Percentiles rank a stretch among this genome's conserved stretches.
Conservation (phyloP, 2,329 filamentous ascomycete genomes). For the Aureobasidium sp. region DNA sequence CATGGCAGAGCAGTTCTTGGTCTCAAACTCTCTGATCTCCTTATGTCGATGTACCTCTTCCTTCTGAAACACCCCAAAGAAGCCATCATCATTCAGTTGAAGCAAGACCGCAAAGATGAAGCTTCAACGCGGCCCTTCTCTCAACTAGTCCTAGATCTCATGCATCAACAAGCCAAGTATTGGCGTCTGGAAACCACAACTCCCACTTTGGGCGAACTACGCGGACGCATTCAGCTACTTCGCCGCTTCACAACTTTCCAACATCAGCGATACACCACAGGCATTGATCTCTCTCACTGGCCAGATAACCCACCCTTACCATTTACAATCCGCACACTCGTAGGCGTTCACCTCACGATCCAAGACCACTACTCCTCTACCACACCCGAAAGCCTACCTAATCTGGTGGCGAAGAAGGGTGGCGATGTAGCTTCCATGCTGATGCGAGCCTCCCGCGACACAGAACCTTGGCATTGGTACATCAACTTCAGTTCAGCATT, state of each 20-base stretch:
- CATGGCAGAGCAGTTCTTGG: slow-evolving; percentile 25
- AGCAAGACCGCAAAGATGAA: slow-evolving; percentile 25
- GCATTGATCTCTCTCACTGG: slow-evolving; percentile 27
- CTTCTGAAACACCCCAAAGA: slow-evolving; percentile 23
- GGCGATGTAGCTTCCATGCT: slow-evolving; percentile 32
- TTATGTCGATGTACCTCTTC: slow-evolving; percentile 23
- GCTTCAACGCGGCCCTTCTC: slow-evolving; percentile 29
- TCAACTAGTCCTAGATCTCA: slow-evolving; percentile 26
- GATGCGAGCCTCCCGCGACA: slow-evolving; percentile 23
- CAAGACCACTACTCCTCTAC: slow-evolving; percentile 42
- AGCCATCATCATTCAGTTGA: slow-evolving; percentile 27
- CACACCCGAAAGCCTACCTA: slow-evolving; percentile 28
- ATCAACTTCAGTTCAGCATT: slow-evolving; percentile 39
- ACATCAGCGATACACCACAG: slow-evolving; percentile 18
- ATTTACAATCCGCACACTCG: slow-evolving; percentile 31
- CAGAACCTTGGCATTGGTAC: slow-evolving; percentile 28
- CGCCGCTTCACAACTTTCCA: slow-evolving; percentile 21
- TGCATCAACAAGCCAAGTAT: slow-evolving; percentile 19
- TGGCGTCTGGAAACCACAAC: slow-evolving; percentile 28
- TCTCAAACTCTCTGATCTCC: slow-evolving; percentile 21
- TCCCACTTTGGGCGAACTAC: slow-evolving; percentile 23
- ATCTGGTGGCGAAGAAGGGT: slow-evolving; percentile 33
- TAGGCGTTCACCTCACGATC: slow-evolving; percentile 31
- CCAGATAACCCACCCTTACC: slow-evolving; percentile 26
- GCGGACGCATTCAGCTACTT: slow-evolving; percentile 28